Evolutionary conservation across 2,329 filamentous ascomycete species (phyloP).

Genomic region (Corniculantispora saksenae): DNA sequence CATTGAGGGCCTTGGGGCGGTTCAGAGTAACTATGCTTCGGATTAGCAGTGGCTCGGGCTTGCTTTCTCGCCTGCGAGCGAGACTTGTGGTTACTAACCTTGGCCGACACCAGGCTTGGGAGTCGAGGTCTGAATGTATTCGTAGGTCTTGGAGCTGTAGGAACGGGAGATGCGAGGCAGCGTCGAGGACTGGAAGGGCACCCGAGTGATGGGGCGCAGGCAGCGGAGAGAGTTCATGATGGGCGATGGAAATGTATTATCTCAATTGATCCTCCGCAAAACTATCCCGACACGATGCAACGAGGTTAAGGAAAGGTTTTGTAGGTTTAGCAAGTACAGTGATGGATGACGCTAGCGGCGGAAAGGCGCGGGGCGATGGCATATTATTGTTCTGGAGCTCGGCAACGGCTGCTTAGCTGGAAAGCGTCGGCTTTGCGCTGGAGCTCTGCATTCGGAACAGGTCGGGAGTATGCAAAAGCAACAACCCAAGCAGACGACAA

Average conservation of each 20-base stretch:
- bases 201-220: slow-evolving; percentile 58
- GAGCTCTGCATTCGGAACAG: background rate
- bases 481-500: background rate
- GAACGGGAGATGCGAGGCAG: slow-evolving; percentile 57
- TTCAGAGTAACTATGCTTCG: slow-evolving; percentile 76
- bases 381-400: slow-evolving; percentile 8
- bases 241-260: slow-evolving; percentile 9
- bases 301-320: background rate
- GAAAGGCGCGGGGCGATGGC: slow-evolving; percentile 16
- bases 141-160: slow-evolving; percentile 63
- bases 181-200: slow-evolving; percentile 54
- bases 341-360: slow-evolving; percentile 11
- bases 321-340: background rate
- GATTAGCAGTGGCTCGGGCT: background rate
- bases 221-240: slow-evolving; percentile 57
- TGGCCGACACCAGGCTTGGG: slow-evolving; percentile 89
- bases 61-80: background rate
- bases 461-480: background rate
- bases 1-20: slow-evolving; percentile 93
- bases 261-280: background rate
- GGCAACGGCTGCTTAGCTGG: slow-evolving; percentile 13
- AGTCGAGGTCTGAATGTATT: slow-evolving; percentile 78
- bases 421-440: slow-evolving; percentile 18
- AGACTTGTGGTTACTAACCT: slow-evolving; percentile 54
- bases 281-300: background rate